These are phyloP conservation scores for Letharia columbiana DNA, from an alignment of 495 filamentous ascomycete species.

Conservation along the genomic window DNA sequence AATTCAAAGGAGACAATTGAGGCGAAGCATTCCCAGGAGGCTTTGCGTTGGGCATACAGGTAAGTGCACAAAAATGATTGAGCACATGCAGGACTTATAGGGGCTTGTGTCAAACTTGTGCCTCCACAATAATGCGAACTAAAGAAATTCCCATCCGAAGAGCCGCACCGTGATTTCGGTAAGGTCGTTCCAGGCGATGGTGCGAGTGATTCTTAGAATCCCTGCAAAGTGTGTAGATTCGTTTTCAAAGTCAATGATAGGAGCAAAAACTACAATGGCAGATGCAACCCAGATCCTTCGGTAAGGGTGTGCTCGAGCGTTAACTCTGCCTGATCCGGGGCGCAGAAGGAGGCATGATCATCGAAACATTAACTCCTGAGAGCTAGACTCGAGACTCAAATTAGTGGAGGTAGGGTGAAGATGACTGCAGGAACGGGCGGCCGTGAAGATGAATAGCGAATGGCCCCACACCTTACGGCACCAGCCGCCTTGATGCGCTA, in stretches of 20 bases:
- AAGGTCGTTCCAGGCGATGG: background rate
- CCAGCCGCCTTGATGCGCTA: conserved; percentile 5
- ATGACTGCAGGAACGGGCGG: conserved; percentile 17
- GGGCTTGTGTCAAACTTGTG: conserved; percentile 7
- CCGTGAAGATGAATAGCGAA: background rate
- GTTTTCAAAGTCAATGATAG: background rate
- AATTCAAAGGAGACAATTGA: background rate
- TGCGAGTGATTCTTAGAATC: background rate
- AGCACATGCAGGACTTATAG: conserved; percentile 7
- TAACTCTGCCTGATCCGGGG: conserved; percentile 7
- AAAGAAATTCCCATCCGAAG: conserved; percentile 10
- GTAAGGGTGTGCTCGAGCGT: background rate
- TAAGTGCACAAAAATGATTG: background rate
- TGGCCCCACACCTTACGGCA: conserved; percentile 7
- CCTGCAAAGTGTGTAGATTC: conserved; percentile 1
- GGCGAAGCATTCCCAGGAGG: conserved; percentile 15
- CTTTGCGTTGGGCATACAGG: conserved; percentile 16
- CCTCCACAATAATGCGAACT: conserved; percentile 14
- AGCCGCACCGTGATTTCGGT: conserved; percentile 15
- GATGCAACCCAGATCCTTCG: conserved; percentile 4
- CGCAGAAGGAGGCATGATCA: conserved; percentile 7
- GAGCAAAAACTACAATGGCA: background rate
- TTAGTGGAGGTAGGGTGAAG: background rate
- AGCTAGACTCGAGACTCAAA: conserved; percentile 13
- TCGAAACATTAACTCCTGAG: background rate